Evolutionary conservation across 148 eudicot genomes (phyloP).

Genomic region (Rhododendron kiyosumense): DNA sequence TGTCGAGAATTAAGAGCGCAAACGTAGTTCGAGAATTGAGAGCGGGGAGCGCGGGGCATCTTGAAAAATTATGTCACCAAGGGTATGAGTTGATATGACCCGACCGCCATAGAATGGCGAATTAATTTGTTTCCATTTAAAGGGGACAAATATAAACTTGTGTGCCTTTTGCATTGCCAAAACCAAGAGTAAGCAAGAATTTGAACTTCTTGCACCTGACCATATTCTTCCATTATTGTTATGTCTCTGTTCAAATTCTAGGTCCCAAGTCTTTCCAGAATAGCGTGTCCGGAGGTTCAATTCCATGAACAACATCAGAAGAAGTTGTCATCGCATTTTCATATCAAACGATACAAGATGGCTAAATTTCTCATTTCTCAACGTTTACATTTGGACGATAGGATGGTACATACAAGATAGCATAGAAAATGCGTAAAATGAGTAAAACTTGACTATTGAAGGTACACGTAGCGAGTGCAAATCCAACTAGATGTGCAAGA

Average conservation of each 20-base stretch:
- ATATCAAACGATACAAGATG: not conserved
- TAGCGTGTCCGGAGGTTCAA: not conserved
- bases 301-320: not conserved
- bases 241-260: not conserved
- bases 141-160: not conserved
- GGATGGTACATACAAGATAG: not conserved
- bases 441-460: not conserved
- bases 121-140: not conserved
- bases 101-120: not conserved
- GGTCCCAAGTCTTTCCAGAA: not conserved
- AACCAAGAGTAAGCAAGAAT: not conserved
- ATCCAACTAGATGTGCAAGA: not conserved
- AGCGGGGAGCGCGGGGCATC: not conserved
- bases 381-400: not conserved
- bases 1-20: not conserved
- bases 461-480: not conserved
- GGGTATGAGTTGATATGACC: not conserved
- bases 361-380: not conserved
- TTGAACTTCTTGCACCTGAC: not conserved
- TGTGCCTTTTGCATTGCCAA: not conserved
- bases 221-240: not conserved
- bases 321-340: not conserved
- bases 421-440: not conserved
- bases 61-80: not conserved
- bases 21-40: not conserved